These are phyloP conservation scores for Lipomyces yamadae DNA, from an alignment of 805 yeast genomes.

Conservation along the genomic window DNA sequence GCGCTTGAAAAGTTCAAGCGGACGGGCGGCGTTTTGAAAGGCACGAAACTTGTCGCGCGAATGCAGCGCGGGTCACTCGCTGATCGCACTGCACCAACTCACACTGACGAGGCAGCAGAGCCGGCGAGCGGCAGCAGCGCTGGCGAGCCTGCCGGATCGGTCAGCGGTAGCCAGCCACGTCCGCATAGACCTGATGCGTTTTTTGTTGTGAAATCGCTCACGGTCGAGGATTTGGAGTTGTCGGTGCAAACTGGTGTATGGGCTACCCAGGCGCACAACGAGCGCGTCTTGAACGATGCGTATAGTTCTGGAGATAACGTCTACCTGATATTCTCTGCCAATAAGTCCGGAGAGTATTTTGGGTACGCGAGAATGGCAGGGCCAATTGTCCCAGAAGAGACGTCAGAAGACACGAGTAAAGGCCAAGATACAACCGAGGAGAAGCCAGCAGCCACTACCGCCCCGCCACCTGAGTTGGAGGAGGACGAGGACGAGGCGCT, in stretches of 20 bases:
- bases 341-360: slow-evolving; percentile 49
- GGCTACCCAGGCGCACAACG: slow-evolving; percentile 52
- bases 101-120: neutral
- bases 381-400: slow-evolving; percentile 36
- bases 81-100: slow-evolving; percentile 29
- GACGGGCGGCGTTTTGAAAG: slow-evolving; percentile 44
- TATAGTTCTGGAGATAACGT: slow-evolving; percentile 45
- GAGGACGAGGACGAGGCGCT: neutral
- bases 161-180: neutral
- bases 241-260: slow-evolving; percentile 46
- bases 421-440: neutral
- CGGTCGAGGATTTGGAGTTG: slow-evolving; percentile 47
- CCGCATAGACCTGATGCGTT: slow-evolving; percentile 40
- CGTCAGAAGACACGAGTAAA: slow-evolving; percentile 13
- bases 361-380: slow-evolving; percentile 50
- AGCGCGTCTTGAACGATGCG: slow-evolving; percentile 47
- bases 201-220: slow-evolving; percentile 50
- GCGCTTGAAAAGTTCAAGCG: slow-evolving; percentile 42
- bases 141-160: neutral
- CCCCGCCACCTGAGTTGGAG: neutral
- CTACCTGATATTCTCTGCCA: slow-evolving; percentile 50
- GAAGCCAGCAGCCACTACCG: neutral
- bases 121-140: neutral
- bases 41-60: slow-evolving; percentile 45
- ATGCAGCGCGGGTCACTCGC: slow-evolving; percentile 36